Conservation (phyloP, 768 basidiomycete genomes). For the Lactarius vividus region DNA sequence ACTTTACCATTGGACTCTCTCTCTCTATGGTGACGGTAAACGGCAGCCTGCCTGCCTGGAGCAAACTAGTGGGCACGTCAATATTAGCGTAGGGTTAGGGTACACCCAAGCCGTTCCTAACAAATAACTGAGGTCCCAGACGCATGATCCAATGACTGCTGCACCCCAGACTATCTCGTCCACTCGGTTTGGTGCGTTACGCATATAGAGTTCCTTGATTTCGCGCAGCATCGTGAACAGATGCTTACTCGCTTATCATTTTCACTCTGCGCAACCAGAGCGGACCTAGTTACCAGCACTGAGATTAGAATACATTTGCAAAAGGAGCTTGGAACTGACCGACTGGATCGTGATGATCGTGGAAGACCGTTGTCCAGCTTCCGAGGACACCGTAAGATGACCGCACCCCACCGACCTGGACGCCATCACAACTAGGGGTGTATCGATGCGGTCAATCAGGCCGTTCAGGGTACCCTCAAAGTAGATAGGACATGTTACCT, state of each 20-base stretch:
- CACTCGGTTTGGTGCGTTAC: too few relatives aligned
- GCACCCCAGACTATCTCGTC: too few relatives aligned
- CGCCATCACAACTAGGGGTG: conserved; percentile 49
- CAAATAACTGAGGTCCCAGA: too few relatives aligned
- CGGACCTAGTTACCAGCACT: conserved; percentile 30
- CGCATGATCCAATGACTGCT: too few relatives aligned
- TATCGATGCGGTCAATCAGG: neutral
- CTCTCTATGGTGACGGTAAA: neutral
- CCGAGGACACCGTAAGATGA: conserved; percentile 61
- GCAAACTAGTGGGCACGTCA: neutral
- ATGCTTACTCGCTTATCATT: neutral
- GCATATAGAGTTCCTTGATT: too few relatives aligned
- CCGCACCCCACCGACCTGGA: conserved; percentile 59
- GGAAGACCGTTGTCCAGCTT: conserved; percentile 48
- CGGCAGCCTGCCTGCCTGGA: neutral
- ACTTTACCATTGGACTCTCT: conserved; percentile 4
- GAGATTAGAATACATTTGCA: neutral
- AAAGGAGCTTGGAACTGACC: conserved; percentile 35
- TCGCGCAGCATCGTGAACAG: too few relatives aligned
- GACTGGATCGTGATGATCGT: conserved; percentile 47
- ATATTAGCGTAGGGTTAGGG: too few relatives aligned
- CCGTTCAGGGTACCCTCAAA: conserved; percentile 39
- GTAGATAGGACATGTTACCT: conserved; percentile 19
- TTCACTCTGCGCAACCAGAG: conserved; percentile 33
- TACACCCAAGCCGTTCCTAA: too few relatives aligned